A percentile compares a stretch with the other conserved stretches of the same genome.
phyloP scores from a whole-genome alignment of 2,329 filamentous ascomycete species.

The Fusarium musae region DNA sequence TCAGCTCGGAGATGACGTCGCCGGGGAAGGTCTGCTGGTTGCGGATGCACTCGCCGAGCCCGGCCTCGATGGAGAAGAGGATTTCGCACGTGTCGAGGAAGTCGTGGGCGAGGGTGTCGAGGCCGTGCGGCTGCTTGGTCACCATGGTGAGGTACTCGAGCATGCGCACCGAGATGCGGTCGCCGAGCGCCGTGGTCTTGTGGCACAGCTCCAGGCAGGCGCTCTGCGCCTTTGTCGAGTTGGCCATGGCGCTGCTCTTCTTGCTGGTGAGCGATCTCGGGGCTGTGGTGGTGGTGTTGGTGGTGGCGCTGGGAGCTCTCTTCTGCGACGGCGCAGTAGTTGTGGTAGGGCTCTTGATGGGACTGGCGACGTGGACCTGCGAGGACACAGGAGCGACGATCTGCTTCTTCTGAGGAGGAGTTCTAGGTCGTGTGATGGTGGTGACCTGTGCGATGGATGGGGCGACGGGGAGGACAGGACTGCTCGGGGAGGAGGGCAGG shows the following conservation, averaged over 20 bases:
- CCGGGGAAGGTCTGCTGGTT: conserved; percentile 64
- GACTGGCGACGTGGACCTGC: conserved; percentile 9
- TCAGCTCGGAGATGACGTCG: conserved; percentile 72
- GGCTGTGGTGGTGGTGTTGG: not conserved
- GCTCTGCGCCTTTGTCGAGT: conserved; percentile 45
- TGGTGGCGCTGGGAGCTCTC: not conserved
- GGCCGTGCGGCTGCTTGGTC: conserved; percentile 64
- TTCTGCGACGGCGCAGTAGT: not conserved
- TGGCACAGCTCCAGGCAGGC: conserved; percentile 60
- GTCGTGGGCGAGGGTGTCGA: conserved; percentile 70
- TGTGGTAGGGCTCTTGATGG: not conserved
- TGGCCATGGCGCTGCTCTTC: conserved; percentile 40
- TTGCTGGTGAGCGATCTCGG: conserved; percentile 37
- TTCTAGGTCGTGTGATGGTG: conserved; percentile 6
- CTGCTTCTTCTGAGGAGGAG: conserved; percentile 19
- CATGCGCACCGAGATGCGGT: conserved; percentile 72
- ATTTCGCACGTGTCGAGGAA: conserved; percentile 75
- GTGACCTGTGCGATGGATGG: not conserved
- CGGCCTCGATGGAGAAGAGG: conserved; percentile 75
- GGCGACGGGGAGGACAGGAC: conserved; percentile 1
- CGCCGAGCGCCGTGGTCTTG: conserved; percentile 68
- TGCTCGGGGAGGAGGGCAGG: conserved; percentile 28
- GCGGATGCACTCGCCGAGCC: conserved; percentile 65
- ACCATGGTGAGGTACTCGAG: conserved; percentile 70
- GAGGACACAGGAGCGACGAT: not conserved